Evolutionary conservation across 164 flowering plant genomes (phyloP).

Genomic region (Magnolia officinalis): DNA sequence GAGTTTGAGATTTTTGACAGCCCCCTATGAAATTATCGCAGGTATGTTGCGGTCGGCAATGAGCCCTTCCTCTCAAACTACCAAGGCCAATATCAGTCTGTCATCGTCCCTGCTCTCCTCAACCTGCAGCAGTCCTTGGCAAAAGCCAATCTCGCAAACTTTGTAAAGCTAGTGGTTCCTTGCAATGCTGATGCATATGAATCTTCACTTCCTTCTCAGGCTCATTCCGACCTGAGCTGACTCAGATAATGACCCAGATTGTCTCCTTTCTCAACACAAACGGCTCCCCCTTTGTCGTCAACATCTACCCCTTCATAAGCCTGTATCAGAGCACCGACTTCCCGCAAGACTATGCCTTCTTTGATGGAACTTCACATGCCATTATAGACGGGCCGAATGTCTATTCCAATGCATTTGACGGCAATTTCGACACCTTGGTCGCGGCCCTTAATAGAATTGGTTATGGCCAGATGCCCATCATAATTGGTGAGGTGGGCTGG

Average conservation of each 20-base stretch:
- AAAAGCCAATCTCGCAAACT: slow-evolving; percentile 67
- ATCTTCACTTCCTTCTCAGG: slow-evolving; percentile 80
- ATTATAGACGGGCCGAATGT: slow-evolving; percentile 72
- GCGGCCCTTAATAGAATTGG: slow-evolving; percentile 79
- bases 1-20: not conserved
- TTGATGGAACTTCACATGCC: slow-evolving; percentile 69
- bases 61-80: slow-evolving; percentile 93
- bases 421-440: slow-evolving; percentile 79
- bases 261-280: slow-evolving; percentile 75
- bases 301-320: slow-evolving; percentile 89
- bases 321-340: slow-evolving; percentile 75
- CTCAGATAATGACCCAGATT: slow-evolving; percentile 68
- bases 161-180: slow-evolving; percentile 77
- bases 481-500: slow-evolving; percentile 93
- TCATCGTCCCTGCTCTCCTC: slow-evolving; percentile 70
- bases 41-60: slow-evolving; percentile 95
- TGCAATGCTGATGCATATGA: slow-evolving; percentile 96
- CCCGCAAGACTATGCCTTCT: slow-evolving; percentile 93
- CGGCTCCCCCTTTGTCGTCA: slow-evolving; percentile 90
- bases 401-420: slow-evolving; percentile 85
- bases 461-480: slow-evolving; percentile 72
- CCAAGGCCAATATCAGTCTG: slow-evolving; percentile 59
- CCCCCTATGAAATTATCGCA: slow-evolving; percentile 22
- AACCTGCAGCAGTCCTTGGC: slow-evolving; percentile 79
- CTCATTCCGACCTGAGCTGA: slow-evolving; percentile 73